Percentiles rank a stretch among this genome's conserved stretches.
These are phyloP conservation scores for Aspergillus pseudoterreus DNA, from an alignment of 2,329 filamentous ascomycete species.

Conservation along the genomic window DNA sequence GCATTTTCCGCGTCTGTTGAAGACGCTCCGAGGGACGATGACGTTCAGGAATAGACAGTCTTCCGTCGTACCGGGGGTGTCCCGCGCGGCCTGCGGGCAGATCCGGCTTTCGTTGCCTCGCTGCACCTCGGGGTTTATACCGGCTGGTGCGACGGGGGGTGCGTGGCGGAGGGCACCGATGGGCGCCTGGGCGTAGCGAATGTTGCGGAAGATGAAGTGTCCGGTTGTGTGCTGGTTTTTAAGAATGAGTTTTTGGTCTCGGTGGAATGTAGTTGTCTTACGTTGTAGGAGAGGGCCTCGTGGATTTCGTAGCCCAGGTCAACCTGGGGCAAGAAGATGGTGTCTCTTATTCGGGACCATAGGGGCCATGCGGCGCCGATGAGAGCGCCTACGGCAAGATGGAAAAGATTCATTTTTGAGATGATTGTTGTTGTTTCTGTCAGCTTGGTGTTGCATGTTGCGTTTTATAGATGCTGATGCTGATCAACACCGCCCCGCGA, in stretches of 20 bases:
- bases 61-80: neutral
- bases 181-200: neutral
- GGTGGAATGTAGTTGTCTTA: neutral
- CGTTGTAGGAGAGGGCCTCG: neutral
- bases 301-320: neutral
- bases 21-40: neutral
- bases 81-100: neutral
- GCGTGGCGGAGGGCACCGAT: neutral
- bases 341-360: no score
- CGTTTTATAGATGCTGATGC: no score
- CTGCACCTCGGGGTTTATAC: neutral
- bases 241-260: neutral
- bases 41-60: neutral
- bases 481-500: no score
- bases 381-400: no score
- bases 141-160: neutral
- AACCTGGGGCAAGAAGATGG: neutral
- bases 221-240: neutral
- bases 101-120: neutral
- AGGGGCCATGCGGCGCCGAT: no score
- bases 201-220: neutral
- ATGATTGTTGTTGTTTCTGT: no score
- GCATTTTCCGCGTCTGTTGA: neutral
- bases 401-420: no score
- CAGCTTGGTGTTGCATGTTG: no score